A percentile compares a stretch with the other conserved stretches of the same genome.
Conservation (phyloP, 2,329 filamentous ascomycete species). For the Pyrenochaeta sp. region DNA sequence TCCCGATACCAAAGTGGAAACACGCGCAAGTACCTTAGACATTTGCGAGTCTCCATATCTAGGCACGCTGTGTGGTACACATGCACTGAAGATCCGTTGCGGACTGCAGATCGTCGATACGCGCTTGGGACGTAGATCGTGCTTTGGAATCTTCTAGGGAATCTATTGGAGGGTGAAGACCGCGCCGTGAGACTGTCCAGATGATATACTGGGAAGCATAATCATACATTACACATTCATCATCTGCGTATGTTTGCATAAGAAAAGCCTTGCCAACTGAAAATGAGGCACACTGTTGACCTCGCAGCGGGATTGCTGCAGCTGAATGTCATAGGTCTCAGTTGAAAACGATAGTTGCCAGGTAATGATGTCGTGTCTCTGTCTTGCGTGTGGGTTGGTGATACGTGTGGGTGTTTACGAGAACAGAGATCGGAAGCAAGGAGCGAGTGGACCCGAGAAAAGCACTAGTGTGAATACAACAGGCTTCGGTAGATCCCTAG, state of each 20-base stretch:
- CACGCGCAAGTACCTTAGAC: not conserved
- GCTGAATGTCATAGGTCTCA: not conserved
- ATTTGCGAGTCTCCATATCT: not conserved
- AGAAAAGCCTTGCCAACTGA: not conserved
- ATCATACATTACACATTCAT: too few relatives aligned
- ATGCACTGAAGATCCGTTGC: not conserved
- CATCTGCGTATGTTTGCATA: not conserved
- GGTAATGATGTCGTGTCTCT: not conserved
- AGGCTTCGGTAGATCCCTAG: not conserved
- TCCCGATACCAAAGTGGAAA: not conserved
- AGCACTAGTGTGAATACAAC: not conserved
- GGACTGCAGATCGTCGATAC: not conserved
- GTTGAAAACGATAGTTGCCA: not conserved
- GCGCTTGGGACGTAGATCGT: not conserved
- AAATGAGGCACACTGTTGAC: not conserved
- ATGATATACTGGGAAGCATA: not conserved
- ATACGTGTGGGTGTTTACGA: not conserved
- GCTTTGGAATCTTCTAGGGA: too few relatives aligned
- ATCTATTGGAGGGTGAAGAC: too few relatives aligned
- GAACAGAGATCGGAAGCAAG: constrained; percentile 2
- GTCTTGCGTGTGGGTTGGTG: not conserved
- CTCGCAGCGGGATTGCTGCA: not conserved
- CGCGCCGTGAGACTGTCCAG: too few relatives aligned
- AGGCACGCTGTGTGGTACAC: not conserved
- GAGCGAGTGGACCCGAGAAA: not conserved